A percentile compares a stretch with the other conserved stretches of the same genome.
phyloP scores from a whole-genome alignment of 2,329 filamentous ascomycete genomes.

The Botrytis cinerea region DNA sequence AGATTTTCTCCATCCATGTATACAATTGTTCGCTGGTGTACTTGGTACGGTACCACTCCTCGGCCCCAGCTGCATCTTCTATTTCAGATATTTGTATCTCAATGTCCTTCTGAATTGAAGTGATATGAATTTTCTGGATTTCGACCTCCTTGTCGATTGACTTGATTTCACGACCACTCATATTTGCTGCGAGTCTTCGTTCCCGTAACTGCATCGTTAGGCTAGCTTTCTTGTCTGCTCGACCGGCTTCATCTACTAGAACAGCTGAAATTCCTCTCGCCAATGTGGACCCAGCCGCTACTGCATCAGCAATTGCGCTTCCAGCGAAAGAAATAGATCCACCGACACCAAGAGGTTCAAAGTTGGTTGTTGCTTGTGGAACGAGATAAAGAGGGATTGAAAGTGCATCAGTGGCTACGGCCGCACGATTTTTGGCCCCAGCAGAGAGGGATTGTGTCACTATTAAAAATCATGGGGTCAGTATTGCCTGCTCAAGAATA shows the following conservation, averaged over 20 bases:
- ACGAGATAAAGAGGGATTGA: not conserved
- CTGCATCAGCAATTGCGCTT: not conserved
- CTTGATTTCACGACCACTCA: constrained; percentile 6
- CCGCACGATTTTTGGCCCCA: not conserved
- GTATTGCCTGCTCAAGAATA: not conserved
- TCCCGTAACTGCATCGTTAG: constrained; percentile 11
- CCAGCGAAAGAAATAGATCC: not conserved
- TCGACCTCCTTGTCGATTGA: constrained; percentile 7
- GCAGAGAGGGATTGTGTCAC: constrained; percentile 1
- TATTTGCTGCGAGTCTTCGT: constrained; percentile 12
- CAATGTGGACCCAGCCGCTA: not conserved
- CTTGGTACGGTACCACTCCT: constrained; percentile 8
- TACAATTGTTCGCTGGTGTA: constrained; percentile 8
- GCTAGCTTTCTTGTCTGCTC: constrained; percentile 8
- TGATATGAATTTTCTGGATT: not conserved
- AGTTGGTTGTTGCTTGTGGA: not conserved
- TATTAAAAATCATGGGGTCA: not conserved
- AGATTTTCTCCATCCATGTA: not conserved
- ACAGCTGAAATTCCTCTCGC: not conserved
- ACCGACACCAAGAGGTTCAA: constrained; percentile 6
- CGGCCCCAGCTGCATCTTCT: not conserved
- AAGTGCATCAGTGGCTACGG: not conserved
- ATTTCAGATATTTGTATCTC: not conserved
- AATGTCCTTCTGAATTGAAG: constrained; percentile 5
- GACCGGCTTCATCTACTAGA: not conserved